Evolutionary conservation across 2,329 filamentous ascomycete genomes (phyloP), one percentile per base, ranked within the genome.

Genomic region (Calonectria fujianensis): DNA sequence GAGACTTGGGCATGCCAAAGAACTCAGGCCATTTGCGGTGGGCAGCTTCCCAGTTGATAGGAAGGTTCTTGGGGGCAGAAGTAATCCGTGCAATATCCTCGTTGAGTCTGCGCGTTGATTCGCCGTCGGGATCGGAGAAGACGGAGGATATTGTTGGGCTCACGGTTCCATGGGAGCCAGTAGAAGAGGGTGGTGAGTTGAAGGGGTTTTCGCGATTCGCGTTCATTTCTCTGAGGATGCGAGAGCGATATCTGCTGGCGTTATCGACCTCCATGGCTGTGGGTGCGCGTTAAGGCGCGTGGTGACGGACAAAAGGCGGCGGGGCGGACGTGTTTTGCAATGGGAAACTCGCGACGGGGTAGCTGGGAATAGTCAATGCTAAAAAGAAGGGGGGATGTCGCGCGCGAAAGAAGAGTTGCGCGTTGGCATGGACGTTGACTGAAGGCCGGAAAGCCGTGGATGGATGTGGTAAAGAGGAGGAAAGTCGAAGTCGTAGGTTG

Each of bases 121-220:
- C 90, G 82, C 86, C 88, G 74, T 90, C 89, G 48, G 87, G 88
- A 72, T 88, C 87, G 71, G 89, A 87, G 74, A 90, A 89, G 78
- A 91, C 84, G 52, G 89, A 88, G 48, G 89, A 90, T 67, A 87
- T 80, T 59, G 89, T 91, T 69, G 88, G 87, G 80, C 88, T 90
- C 76, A 91, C 86, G 75, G 89, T 90, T 81, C 90, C 89, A 83
- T 91, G 89, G 68, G 89, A 90, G 70, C 89, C 90, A 37, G 90
- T 91, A 9, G 90, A 91, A 9, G 90, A 90, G 27, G 90, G 89
- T 7, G 90, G 90, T 27, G 90, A 91, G 83, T 90, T 90, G 84
- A 90, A 91, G 8, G 90, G 89, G 82, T 91, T 90, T 74, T 89
- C 86, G 82, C 87, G 86, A 83, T 89, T 87, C 76, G 87, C 84